These are phyloP conservation scores for Rubroshorea leprosula DNA, from an alignment of 345 rosid genomes.

Conservation along the genomic window DNA sequence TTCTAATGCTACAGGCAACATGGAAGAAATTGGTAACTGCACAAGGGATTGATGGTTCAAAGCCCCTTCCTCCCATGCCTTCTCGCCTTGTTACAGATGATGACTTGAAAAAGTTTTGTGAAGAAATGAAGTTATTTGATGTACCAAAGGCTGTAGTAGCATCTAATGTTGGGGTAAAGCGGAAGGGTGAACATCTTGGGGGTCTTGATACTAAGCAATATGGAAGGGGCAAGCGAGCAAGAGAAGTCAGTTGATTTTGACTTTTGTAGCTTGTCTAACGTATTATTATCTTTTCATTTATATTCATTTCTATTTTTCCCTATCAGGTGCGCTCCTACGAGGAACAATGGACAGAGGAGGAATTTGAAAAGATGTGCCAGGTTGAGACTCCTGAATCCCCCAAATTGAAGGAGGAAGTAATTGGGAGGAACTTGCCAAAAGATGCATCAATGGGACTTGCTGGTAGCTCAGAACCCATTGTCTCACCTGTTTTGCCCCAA, in stretches of 20 bases:
- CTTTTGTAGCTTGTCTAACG: conserved; percentile 8
- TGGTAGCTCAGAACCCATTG: conserved; percentile 26
- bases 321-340: conserved; percentile 81
- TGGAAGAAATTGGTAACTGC: conserved; percentile 57
- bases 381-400: conserved; percentile 73
- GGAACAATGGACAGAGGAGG: conserved; percentile 92
- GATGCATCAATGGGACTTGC: conserved; percentile 25
- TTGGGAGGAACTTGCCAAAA: conserved; percentile 34
- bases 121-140: conserved; percentile 68
- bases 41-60: conserved; percentile 37
- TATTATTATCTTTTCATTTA: conserved; percentile 2
- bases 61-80: conserved; percentile 48
- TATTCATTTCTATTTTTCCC: not conserved
- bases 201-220: conserved; percentile 64
- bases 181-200: conserved; percentile 51
- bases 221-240: conserved; percentile 93
- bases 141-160: conserved; percentile 41
- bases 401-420: conserved; percentile 42
- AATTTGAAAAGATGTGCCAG: conserved; percentile 89
- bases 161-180: conserved; percentile 50
- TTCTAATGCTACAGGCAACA: conserved; percentile 43
- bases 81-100: conserved; percentile 84
- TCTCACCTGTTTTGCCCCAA: too few species aligned
- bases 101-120: conserved; percentile 62
- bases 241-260: conserved; percentile 62